Percentiles rank a stretch among this genome's conserved stretches.
Evolutionary conservation across 306 rosid genomes (phyloP).

Genomic region (Pyrus pyrifolia): DNA sequence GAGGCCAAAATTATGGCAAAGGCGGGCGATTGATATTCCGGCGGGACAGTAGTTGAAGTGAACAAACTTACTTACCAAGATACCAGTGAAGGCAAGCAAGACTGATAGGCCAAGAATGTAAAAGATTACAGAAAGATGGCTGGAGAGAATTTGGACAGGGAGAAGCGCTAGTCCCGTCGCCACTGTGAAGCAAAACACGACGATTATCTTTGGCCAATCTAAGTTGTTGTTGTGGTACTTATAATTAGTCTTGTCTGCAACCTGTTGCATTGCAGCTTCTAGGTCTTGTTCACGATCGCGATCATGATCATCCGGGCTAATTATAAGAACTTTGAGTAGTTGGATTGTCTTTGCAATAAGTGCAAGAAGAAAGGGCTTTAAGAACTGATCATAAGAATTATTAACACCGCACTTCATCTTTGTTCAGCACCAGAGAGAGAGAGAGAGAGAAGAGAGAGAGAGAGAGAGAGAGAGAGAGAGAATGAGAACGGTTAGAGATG

Average conservation of each 20-base stretch:
- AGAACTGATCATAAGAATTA: too few species aligned
- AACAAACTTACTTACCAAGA: background rate
- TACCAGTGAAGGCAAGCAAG: constrained; percentile 7
- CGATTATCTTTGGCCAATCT: background rate
- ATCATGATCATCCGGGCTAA: too few species aligned
- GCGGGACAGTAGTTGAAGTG: background rate
- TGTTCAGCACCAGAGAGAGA: too few species aligned
- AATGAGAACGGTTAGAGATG: too few species aligned
- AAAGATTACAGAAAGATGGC: background rate
- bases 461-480: too few species aligned
- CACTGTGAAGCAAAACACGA: background rate
- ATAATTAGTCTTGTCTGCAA: too few species aligned
- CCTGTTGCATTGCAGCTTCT: background rate
- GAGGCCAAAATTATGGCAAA: background rate
- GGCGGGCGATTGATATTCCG: background rate
- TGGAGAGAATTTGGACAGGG: background rate
- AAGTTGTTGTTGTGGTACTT: background rate
- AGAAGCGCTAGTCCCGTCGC: background rate
- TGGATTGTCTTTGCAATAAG: too few species aligned
- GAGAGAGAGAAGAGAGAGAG: too few species aligned
- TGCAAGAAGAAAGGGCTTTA: background rate
- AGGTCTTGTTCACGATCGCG: background rate
- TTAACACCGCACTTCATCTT: too few species aligned
- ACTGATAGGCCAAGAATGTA: background rate
- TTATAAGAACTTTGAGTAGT: too few species aligned